These are phyloP conservation scores for Avena eriantha DNA, from an alignment of 176 grass and related monocot genomes.

Conservation along the genomic window DNA sequence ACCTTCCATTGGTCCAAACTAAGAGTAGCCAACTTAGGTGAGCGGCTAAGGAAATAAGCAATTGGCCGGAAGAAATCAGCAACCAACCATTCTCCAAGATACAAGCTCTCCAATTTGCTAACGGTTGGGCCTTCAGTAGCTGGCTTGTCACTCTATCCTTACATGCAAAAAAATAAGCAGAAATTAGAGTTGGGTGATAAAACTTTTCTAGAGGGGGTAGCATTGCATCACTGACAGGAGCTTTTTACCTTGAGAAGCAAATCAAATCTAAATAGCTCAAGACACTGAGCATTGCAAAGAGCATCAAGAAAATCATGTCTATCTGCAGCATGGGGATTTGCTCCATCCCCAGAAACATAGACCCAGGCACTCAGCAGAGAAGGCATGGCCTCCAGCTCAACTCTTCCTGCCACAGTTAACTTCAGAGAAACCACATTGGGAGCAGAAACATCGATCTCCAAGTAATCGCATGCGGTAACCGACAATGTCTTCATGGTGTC, in stretches of 20 bases:
- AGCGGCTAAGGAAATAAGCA: background rate
- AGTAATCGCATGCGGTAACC: background rate
- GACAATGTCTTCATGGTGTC: background rate
- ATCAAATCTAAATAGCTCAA: constrained; percentile 12
- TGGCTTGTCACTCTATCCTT: background rate
- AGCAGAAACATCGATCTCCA: constrained; percentile 12
- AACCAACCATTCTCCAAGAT: constrained; percentile 9
- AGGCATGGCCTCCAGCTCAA: constrained; percentile 21
- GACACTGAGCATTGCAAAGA: background rate
- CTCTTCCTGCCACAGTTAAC: background rate
- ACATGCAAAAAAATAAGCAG: background rate
- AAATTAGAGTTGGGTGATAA: background rate
- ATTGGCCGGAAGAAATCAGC: background rate
- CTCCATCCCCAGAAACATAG: background rate
- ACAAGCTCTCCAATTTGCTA: background rate
- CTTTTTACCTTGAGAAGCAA: background rate
- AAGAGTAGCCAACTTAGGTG: background rate
- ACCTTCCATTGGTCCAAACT: constrained; percentile 24
- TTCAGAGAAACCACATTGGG: background rate
- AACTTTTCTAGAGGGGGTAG: background rate
- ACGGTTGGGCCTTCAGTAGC: background rate
- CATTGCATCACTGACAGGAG: background rate
- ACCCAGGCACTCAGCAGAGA: constrained; percentile 24
- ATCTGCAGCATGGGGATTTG: background rate
- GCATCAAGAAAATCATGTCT: background rate